Evolutionary conservation across 1,284 basidiomycete species (phyloP), one percentile per base, ranked within the genome.

Genomic region (Anthracocystis walkeri): DNA sequence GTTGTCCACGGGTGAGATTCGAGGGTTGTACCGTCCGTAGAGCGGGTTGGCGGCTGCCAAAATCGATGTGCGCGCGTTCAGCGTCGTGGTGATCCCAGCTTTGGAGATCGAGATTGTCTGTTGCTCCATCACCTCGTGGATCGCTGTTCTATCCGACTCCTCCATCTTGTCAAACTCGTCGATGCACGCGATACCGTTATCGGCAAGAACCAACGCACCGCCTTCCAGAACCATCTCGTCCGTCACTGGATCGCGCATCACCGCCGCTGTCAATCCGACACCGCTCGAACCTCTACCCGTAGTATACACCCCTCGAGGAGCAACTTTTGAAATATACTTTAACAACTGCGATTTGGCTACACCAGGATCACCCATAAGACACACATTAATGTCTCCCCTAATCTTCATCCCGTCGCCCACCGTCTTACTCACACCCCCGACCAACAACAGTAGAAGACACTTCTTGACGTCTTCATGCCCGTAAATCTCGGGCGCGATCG

Each of bases 111-210:
- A 97, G 74, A 99, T 99, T 2, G 97, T 99, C 87, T 99, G 96
- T 85, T 99, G 96, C 86, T 99, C 96, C 97, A 99, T 99, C 62
- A 99, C 97, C 89, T 99, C 97, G 88, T 99, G 97, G 74, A 99
- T 99, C 14, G 97, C 94, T 0, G 97, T 99, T 70, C 97, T 90
- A 86, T 99, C 97, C 2, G 93, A 87, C 86, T 99, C 97, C 78
- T 99, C 97, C 97, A 99, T 99, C 87, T 99, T 99, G 88, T 99
- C 97, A 85, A 99, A 99, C 85, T 99, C 97, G 83, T 99, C 97
- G 78, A 99, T 99, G 86, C 96, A 99, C 87, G 95, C 97, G 82
- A 99, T 99, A 35, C 97, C 97, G 80, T 99, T 99, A 86, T 99
- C 97, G 4, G 97, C 97, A 27, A 99, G 90, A 2, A 99, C 97